A percentile compares a stretch with the other conserved stretches of the same genome.
phyloP scores from a whole-genome alignment of 78 protist species.

The Cavenderia fasciculata region DNA sequence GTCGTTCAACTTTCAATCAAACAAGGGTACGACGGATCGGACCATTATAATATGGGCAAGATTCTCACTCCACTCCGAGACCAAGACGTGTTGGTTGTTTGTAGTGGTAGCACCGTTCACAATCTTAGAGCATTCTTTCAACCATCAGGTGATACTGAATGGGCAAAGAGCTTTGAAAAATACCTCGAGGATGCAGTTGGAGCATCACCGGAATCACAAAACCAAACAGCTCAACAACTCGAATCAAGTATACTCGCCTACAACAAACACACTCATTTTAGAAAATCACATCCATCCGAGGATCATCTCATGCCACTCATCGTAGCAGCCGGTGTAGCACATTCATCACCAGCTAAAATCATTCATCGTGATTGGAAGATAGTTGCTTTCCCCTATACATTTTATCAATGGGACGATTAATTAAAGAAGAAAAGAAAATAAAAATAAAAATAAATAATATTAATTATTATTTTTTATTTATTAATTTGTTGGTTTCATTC shows the following conservation, averaged over 20 bases:
- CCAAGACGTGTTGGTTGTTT: constrained; percentile 54
- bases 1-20: constrained; percentile 73
- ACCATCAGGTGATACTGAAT: not conserved
- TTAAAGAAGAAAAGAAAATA: not conserved
- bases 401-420: constrained; percentile 1
- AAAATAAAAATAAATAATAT: not conserved
- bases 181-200: constrained; percentile 9
- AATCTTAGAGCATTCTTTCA: constrained; percentile 43
- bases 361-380: constrained; percentile 9
- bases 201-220: not conserved
- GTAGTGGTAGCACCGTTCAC: constrained; percentile 79
- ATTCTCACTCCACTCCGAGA: constrained; percentile 38
- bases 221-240: not conserved
- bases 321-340: constrained; percentile 13
- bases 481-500: not conserved
- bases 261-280: not conserved
- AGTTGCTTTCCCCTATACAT: not conserved
- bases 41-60: constrained; percentile 59
- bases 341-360: not conserved
- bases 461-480: not conserved
- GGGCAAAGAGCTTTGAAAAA: not conserved
- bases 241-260: not conserved
- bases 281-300: constrained; percentile 29
- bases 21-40: constrained; percentile 13
- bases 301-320: constrained; percentile 46